Conservation (phyloP, 108 stramenopile genomes). For the Mediolabrus comicus region DNA sequence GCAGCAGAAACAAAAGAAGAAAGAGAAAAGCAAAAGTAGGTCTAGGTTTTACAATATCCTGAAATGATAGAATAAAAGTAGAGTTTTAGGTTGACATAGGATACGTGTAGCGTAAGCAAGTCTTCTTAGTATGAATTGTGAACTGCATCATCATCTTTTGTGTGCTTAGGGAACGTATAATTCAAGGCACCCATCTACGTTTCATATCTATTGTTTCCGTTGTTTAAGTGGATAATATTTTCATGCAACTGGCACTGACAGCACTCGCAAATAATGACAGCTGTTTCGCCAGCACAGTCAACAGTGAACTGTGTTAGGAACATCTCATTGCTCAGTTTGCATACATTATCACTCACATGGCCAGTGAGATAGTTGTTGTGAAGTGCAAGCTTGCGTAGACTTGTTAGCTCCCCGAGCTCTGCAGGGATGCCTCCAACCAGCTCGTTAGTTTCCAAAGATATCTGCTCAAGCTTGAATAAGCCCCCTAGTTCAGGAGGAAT, state of each 20-base stretch:
- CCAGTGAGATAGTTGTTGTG: slow-evolving; percentile 42
- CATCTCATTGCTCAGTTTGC: slow-evolving; percentile 34
- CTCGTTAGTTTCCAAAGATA: slow-evolving; percentile 44
- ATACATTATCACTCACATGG: slow-evolving; percentile 11
- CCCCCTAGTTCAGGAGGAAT: slow-evolving; percentile 64
- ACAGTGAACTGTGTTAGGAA: slow-evolving; percentile 33
- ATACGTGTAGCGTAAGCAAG: too few relatives aligned
- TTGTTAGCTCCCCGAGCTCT: slow-evolving; percentile 39
- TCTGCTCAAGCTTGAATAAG: slow-evolving; percentile 43
- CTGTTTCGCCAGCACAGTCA: slow-evolving; percentile 39
- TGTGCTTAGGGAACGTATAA: neutral
- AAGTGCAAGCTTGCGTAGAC: slow-evolving; percentile 28
- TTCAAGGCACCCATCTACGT: neutral
- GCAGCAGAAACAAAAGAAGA: neutral
- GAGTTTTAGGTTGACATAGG: neutral
- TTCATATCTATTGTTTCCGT: neutral
- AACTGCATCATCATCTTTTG: neutral
- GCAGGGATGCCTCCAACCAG: slow-evolving; percentile 30
- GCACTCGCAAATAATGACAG: slow-evolving; percentile 31
- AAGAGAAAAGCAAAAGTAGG: neutral
- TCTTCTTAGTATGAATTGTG: neutral
- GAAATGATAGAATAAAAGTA: neutral
- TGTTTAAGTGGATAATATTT: slow-evolving; percentile 8
- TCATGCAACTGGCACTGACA: slow-evolving; percentile 40
- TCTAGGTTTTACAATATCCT: neutral